Conservation (phyloP, 2,329 filamentous ascomycete species). For the Myriosclerotinia curreyana region DNA sequence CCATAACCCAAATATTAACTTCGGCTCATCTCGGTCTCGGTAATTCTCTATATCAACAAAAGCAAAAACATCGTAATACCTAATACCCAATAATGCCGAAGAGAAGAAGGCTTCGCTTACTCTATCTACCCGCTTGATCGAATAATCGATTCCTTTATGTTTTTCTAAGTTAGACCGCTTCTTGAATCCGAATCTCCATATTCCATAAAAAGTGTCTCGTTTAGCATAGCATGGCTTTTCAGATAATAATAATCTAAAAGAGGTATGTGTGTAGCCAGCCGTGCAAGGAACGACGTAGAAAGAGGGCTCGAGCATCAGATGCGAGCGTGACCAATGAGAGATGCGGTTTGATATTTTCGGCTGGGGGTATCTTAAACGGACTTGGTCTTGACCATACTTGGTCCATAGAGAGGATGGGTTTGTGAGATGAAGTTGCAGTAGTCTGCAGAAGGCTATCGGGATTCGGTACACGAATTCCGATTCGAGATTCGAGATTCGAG, state of each 20-base stretch:
- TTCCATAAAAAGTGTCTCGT: no score
- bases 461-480: no score
- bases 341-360: not conserved
- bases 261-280: constrained; percentile 4
- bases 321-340: not conserved
- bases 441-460: no score
- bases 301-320: constrained; percentile 11
- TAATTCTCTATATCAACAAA: not conserved
- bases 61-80: not conserved
- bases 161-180: no score
- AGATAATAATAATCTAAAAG: no score
- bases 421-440: not conserved
- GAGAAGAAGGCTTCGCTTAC: constrained; percentile 1
- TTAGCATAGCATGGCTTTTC: constrained; percentile 4
- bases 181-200: not conserved
- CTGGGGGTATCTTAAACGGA: constrained; percentile 6
- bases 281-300: constrained; percentile 5
- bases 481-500: not conserved
- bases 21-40: not conserved
- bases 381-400: no score
- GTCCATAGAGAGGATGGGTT: not conserved
- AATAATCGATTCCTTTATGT: no score
- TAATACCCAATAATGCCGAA: constrained; percentile 13
- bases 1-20: constrained; percentile 5
- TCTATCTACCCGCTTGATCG: not conserved